Base-by-base conservation (phyloP, 495 filamentous ascomycete genomes). In the Poronia punctata region DNA sequence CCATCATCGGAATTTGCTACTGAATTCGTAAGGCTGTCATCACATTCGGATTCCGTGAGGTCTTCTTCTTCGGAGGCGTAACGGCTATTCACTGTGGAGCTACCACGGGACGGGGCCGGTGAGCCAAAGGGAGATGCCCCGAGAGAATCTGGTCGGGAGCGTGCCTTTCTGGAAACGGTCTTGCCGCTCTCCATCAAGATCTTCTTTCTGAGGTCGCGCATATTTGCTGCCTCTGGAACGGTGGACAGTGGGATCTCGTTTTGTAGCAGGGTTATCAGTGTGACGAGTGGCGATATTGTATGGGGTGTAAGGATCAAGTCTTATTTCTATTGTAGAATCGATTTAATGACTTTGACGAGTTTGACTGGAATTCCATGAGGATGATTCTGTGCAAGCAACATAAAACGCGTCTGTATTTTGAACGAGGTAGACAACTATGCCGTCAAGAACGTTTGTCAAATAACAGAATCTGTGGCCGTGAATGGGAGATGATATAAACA, bases 141-240 rank as follows among this genome's bases (percentile, higher is more conserved):
- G 11, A 74, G 71, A 1, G 86, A 85, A 8, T 78, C 77, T 32
- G 79, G 74, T 34, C 77, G 74, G 10, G 84, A 85, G 35, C 79
- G 81, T 5, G 88, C 88, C 65, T 95, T 95, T 56, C 83, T 80
- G 24, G 92, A 96, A 35, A 92, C 72, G 24, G 90, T 98, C 70
- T 98, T 98, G 58, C 80, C 79, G 66, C 82, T 85, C 68, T 89
- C 84, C 17, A 86, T 72, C 19, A 68, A 55, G 23, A 84, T 87
- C 59, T 85, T 85, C 56, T 89, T 81, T 52, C 86, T 77, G 38
- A 96, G 75, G 53, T 86, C 81, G 57, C 72, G 80, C 84, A 87
- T 88, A 26, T 49, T 71, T 49, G 25, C 21, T 1, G 11, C 15
- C 16, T 34, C 22, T n/a, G 35, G n/a, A 5, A 34, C 12, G 34